Base-by-base conservation (phyloP, 1,284 basidiomycete genomes). In the Apiotrichum gracile region DNA sequence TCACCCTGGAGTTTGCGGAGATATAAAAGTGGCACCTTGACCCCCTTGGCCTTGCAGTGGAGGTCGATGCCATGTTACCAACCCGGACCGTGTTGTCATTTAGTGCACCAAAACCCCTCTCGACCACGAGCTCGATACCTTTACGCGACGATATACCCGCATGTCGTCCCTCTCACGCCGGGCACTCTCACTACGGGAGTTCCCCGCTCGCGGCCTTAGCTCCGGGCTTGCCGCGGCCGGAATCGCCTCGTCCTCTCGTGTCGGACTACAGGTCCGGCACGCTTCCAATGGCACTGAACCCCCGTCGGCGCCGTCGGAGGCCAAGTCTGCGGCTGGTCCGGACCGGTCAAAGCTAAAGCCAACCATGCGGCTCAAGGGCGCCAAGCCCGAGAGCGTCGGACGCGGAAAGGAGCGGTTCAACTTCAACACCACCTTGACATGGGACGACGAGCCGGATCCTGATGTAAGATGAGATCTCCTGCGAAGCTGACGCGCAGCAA, bases 391-490 rank as follows among this genome's bases (percentile, higher is more conserved):
- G 29, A n/a, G 25, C 29, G 14, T 31, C 5, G 43, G 43, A 17
- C 43, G 40, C 39, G 41, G 47, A 25, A 63, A 62, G 44, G 60
- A 63, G 39, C 45, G 66, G 54, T 72, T 65, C 63, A 74, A 76
- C 55, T 76, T 66, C 60, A 76, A 76, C 57, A 74, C 73, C 12
- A 66, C 65, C 12, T 52, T 73, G 29, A 61, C 57, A 14, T 73
- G 70, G 44, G 54, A 62, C 1, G 66, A 61, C 25, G 68, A 67
- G 25, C 62, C 65, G 17, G 70, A 74, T 61, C 67, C 70, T 19
- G 69, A 73, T 49, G 72, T 74, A 40, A 54, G 69, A 4, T 21
- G 6, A 6, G 14, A 12, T 13, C 14, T 5, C 4, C 41, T 10
- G 17, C 19, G 12, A 22, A 22, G 21, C 54, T 56, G n/a, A 52